Base-by-base conservation (phyloP, 441 rosid genomes). In the Erysimum cheiri region DNA sequence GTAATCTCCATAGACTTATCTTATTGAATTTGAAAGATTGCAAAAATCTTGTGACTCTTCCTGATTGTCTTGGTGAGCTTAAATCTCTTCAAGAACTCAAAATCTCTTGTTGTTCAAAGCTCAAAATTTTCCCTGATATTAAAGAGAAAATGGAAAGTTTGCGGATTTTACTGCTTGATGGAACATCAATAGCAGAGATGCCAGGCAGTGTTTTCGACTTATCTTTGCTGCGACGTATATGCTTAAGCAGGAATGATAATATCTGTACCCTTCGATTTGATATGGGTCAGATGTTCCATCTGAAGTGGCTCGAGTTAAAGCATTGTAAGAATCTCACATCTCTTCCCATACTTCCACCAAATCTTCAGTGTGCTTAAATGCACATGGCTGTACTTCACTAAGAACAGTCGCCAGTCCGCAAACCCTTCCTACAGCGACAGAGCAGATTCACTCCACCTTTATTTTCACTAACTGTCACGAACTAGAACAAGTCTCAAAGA, bases 301-400 rank as follows among this genome's bases (percentile, higher is more conserved):
- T 81, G 6, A 2, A 4, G 3, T 17, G 7, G 53, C 71, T 77
- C 0, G 58, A 44, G 13, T 32, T 78, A 10, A 71, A 55, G 54
- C 2, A 47, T 33, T 78, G 82, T 70, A 35, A 15, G 39, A 47
- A 19, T 26, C 75, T 36, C 14, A 17, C 10, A 52, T 67, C 48
- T 8, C 55, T 77, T 8, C 70, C 73, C 1, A 32, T 1, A 13
- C 70, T 80, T 54, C 81, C 78, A 17, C 22, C 71, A 1, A 17
- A 28, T 52, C 70, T 66, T 2, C 37, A 35, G n/a, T n/a, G 1
- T 6, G 1, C 26, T 55, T 73, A 41, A 14, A 4, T 4, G 76
- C 74, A n/a, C 4, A 15, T 0, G 47, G 70, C 0, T 73, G 78
- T 67, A 36, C 15, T 3, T 47, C 33, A 8, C 47, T 80, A 7